Conservation (phyloP, 139 green algal species). For the Chlorella vulgaris region DNA sequence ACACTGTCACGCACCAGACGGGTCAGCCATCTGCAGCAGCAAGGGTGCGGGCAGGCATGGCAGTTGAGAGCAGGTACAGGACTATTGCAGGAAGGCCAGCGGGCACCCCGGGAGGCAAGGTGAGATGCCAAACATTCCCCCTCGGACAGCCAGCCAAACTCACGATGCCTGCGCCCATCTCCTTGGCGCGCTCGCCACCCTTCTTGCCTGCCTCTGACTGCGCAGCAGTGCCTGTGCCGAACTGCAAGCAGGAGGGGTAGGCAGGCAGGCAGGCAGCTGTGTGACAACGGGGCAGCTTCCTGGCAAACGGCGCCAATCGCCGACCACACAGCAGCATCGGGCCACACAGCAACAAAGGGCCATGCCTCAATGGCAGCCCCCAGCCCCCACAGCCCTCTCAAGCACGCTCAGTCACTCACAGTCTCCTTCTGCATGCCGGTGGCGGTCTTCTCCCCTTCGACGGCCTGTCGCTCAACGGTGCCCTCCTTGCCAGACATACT, state of each 20-base stretch:
- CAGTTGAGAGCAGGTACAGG: not conserved
- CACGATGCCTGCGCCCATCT: slow-evolving; percentile 18
- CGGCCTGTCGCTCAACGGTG: slow-evolving; percentile 1
- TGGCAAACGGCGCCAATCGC: no score
- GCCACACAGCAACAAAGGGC: no score
- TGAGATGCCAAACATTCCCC: not conserved
- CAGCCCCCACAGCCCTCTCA: no score
- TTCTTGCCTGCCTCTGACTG: slow-evolving; percentile 40
- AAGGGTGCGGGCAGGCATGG: not conserved
- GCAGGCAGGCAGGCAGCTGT: not conserved
- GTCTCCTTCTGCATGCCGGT: slow-evolving; percentile 43
- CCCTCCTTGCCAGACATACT: slow-evolving; percentile 2
- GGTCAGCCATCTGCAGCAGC: slow-evolving; percentile 17
- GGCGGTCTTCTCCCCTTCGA: slow-evolving; percentile 29
- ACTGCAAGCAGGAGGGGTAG: slow-evolving; percentile 9
- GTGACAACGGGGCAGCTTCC: no score
- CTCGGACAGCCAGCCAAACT: not conserved
- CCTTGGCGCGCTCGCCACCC: slow-evolving; percentile 32
- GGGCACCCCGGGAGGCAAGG: not conserved
- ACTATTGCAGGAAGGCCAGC: no score
- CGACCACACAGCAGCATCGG: no score
- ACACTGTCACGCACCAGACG: not conserved
- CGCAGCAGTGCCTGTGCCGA: slow-evolving; percentile 31
- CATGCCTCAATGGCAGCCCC: no score
- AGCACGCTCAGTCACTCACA: not conserved